Conservation (phyloP, 2,329 filamentous ascomycete species). For the Cordyceps tenuipes region DNA sequence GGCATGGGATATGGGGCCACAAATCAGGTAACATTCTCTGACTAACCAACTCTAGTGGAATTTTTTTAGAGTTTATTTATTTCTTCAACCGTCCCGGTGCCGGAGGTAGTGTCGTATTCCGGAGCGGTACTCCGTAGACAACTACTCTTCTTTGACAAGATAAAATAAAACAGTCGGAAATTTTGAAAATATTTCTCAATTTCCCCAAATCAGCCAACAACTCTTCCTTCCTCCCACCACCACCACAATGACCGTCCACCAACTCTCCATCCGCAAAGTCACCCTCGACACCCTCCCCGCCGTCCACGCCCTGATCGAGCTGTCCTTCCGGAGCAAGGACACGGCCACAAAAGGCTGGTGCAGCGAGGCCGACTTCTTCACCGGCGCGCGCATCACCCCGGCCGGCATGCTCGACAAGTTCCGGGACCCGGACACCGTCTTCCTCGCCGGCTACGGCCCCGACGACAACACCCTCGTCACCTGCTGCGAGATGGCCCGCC, state of each 20-base stretch:
- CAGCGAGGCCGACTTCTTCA: constrained; percentile 36
- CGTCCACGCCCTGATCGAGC: constrained; percentile 31
- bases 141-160: neutral
- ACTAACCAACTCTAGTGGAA: too few species aligned
- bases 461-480: constrained; percentile 21
- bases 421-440: constrained; percentile 24
- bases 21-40: neutral
- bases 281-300: constrained; percentile 22
- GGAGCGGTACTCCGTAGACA: neutral
- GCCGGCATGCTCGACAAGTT: constrained; percentile 31
- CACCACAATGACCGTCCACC: constrained; percentile 5
- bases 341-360: constrained; percentile 35
- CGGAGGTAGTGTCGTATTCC: neutral
- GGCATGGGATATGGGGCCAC: neutral
- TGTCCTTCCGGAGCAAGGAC: constrained; percentile 35
- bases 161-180: neutral
- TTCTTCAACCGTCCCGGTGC: neutral
- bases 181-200: neutral
- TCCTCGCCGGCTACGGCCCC: constrained; percentile 30
- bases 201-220: neutral
- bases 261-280: constrained; percentile 29
- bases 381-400: constrained; percentile 34
- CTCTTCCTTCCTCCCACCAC: too few species aligned
- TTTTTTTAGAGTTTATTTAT: neutral
- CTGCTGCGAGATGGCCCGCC: constrained; percentile 36